Base-by-base conservation (phyloP, 371 early-diverging fungal genomes). In the Rhizopus microsporus region DNA sequence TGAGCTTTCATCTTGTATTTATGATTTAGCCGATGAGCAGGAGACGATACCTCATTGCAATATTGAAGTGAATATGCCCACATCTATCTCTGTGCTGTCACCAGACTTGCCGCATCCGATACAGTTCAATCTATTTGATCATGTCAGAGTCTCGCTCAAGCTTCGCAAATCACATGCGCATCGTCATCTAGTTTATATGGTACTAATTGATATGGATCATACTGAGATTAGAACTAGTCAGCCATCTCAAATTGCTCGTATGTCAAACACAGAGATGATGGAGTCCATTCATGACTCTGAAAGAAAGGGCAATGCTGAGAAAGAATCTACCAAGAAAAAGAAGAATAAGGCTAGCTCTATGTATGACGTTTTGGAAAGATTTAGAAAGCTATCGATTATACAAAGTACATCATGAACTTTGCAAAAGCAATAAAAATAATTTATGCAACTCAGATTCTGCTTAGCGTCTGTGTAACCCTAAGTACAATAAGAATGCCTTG, bases 101-200 rank as follows among this genome's bases (percentile, higher is more conserved):
- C 63, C 65, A 0, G 61, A 69, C n/a, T 50, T 78, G 12, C 67
- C 76, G 1, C 62, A 57, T 16, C 70, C 73, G 34, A 71, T 85
- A 50, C 56, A 63, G 29, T 82, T 85, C 56, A 67, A 66, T 12
- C 51, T 85, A 13, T 87, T 87, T 61, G 85, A 87, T 67, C 78
- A 75, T 48, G 82, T 87, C 17, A 70, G 72, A 39, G 84, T 87
- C 0, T 78, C 83, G 0, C 64, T 87, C 7, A 77, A 80, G 45
- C 65, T 84, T 33, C 79, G 81, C 7, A 77, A 74, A 47, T 85
- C 85, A 8, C 80, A 80, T 53, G 83, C 81, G 7, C 87, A 85
- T 57, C 81, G 85, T 8, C 82, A 85, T 40, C 74, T 77, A 54
- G 81, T 84, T 12, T 81, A 84, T 37, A 81, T 87, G 84, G 72